Evolutionary conservation across 2,329 filamentous ascomycete genomes (phyloP).

Genomic region (Elsinoe arachidis): DNA sequence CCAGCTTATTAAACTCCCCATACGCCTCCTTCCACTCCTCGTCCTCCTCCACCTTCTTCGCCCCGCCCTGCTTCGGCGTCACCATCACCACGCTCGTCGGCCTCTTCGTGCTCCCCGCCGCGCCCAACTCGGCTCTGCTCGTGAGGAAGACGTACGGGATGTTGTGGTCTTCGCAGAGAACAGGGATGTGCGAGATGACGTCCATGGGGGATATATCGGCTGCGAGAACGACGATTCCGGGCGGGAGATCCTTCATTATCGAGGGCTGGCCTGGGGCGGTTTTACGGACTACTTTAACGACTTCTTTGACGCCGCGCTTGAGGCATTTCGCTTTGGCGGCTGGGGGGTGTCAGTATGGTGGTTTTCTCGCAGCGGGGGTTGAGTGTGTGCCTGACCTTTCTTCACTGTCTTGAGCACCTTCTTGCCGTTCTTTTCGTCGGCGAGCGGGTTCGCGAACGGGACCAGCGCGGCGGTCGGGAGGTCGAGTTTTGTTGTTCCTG

Average conservation of each 20-base stretch:
- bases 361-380: not conserved
- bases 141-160: slow-evolving; percentile 94
- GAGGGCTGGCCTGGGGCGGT: slow-evolving; percentile 61
- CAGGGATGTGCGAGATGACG: slow-evolving; percentile 95
- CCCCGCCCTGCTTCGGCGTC: slow-evolving; percentile 40
- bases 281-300: slow-evolving; percentile 96
- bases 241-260: slow-evolving; percentile 46
- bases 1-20: slow-evolving; percentile 49
- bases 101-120: slow-evolving; percentile 87
- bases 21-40: slow-evolving; percentile 36
- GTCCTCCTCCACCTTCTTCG: slow-evolving; percentile 40
- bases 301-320: slow-evolving; percentile 97
- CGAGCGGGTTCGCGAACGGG: slow-evolving; percentile 73
- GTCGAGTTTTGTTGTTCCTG: slow-evolving; percentile 32
- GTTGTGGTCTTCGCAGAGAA: slow-evolving; percentile 96
- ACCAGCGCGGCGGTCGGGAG: slow-evolving; percentile 52
- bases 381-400: slow-evolving; percentile 39
- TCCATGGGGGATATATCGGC: slow-evolving; percentile 98
- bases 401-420: slow-evolving; percentile 58
- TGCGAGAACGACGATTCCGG: slow-evolving; percentile 77
- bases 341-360: slow-evolving; percentile 31
- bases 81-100: slow-evolving; percentile 95
- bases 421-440: slow-evolving; percentile 65
- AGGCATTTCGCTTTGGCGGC: slow-evolving; percentile 92
- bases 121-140: slow-evolving; percentile 85